A percentile compares a stretch with the other conserved stretches of the same genome.
These are phyloP conservation scores for Fusarium nurragi DNA, from an alignment of 2,329 filamentous ascomycete genomes.

Conservation along the genomic window DNA sequence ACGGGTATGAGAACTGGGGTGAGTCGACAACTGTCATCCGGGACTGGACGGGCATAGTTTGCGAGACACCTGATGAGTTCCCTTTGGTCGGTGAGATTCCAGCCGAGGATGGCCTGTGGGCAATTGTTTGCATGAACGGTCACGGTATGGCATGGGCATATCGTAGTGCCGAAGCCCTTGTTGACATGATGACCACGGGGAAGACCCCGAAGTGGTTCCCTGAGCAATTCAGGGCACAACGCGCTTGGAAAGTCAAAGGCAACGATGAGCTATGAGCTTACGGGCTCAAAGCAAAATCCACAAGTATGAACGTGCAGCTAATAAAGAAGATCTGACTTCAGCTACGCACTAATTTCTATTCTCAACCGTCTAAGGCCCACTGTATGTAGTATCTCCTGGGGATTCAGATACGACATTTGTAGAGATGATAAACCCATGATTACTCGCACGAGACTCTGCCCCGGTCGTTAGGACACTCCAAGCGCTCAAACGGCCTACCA, in stretches of 20 bases:
- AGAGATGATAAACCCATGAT: too few species aligned
- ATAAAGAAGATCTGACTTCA: too few species aligned
- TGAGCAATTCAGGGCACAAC: constrained; percentile 18
- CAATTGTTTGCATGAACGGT: constrained; percentile 26
- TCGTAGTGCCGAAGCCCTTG: constrained; percentile 23
- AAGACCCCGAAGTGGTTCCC: constrained; percentile 28
- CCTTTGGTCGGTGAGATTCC: constrained; percentile 19
- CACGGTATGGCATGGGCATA: constrained; percentile 30
- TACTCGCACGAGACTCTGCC: too few species aligned
- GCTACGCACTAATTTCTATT: too few species aligned
- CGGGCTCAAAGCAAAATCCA: too few species aligned
- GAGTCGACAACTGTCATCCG: constrained; percentile 17
- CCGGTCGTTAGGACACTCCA: too few species aligned
- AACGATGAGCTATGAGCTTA: constrained; percentile 2
- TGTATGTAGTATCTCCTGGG: too few species aligned
- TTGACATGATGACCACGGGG: constrained; percentile 28
- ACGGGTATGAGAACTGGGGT: constrained; percentile 19
- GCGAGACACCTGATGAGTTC: constrained; percentile 17
- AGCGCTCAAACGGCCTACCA: too few species aligned
- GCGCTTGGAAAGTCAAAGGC: constrained; percentile 7
- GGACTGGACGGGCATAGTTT: constrained; percentile 24
- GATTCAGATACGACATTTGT: too few species aligned
- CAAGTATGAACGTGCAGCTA: too few species aligned
- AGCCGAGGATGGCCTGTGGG: constrained; percentile 23
- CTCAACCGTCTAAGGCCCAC: too few species aligned